Conservation (phyloP, 192 early-diverging fungal genomes). For the Rhizophlyctis rosea region DNA sequence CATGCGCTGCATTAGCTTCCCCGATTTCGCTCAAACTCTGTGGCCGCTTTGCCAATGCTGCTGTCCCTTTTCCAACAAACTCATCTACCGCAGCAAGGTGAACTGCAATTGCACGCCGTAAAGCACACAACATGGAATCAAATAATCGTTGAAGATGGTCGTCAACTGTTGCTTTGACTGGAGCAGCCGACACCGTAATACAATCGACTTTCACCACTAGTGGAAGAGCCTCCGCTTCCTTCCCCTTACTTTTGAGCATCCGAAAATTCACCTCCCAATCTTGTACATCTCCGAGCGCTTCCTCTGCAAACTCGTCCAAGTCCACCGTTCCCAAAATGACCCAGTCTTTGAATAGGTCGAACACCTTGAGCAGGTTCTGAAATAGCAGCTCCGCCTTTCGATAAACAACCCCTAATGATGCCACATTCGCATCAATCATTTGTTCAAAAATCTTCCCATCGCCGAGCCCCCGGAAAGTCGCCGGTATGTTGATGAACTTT, state of each 20-base stretch:
- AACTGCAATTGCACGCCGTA: conserved; percentile 32
- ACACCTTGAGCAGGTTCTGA: conserved; percentile 40
- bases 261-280: conserved; percentile 57
- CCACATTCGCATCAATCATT: conserved; percentile 48
- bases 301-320: conserved; percentile 48
- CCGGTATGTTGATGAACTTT: conserved; percentile 57
- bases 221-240: conserved; percentile 55
- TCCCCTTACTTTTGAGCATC: conserved; percentile 54
- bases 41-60: conserved; percentile 44
- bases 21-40: conserved; percentile 55
- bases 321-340: conserved; percentile 49
- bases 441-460: conserved; percentile 39
- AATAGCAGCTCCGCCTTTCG: conserved; percentile 51
- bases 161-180: conserved; percentile 58
- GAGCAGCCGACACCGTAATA: conserved; percentile 49
- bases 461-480: conserved; percentile 44
- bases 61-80: conserved; percentile 47
- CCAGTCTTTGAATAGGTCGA: conserved; percentile 59
- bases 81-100: conserved; percentile 46
- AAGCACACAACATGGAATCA: conserved; percentile 43
- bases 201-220: conserved; percentile 48
- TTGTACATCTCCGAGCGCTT: conserved; percentile 34
- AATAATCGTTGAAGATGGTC: conserved; percentile 58
- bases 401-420: conserved; percentile 46
- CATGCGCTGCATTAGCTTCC: conserved; percentile 47